Percentiles rank a stretch among this genome's conserved stretches.
phyloP scores from a whole-genome alignment of 176 grass and related monocot species.

The Zizania latifolia region DNA sequence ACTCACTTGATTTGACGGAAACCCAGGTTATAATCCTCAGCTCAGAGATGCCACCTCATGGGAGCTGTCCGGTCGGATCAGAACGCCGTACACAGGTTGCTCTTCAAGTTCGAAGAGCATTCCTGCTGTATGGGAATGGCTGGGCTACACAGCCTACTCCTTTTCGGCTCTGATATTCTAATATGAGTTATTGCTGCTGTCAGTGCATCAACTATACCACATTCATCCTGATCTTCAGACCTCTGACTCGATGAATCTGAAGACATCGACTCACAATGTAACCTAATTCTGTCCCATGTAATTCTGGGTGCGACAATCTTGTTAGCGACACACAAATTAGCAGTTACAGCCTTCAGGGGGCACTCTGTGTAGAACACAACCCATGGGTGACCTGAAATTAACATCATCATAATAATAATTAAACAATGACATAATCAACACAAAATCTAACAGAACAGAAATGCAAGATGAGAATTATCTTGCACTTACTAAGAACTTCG shows the following conservation, averaged over 20 bases:
- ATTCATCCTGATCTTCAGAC: constrained; percentile 53
- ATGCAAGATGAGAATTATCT: background rate
- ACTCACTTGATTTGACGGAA: constrained; percentile 21
- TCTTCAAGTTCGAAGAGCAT: constrained; percentile 62
- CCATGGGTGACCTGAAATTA: constrained; percentile 86
- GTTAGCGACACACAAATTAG: constrained; percentile 40
- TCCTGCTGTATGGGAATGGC: constrained; percentile 46
- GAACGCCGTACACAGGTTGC: constrained; percentile 70
- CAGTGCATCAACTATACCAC: constrained; percentile 61
- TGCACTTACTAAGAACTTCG: constrained; percentile 67
- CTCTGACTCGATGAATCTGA: constrained; percentile 38
- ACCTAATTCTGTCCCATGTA: constrained; percentile 34
- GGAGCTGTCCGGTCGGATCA: constrained; percentile 21
- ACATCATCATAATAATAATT: too few species aligned
- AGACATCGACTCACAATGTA: constrained; percentile 32
- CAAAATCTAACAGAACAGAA: background rate
- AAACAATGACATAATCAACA: constrained; percentile 6
- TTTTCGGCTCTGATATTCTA: constrained; percentile 65
- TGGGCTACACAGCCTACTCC: constrained; percentile 52
- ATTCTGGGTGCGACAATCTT: constrained; percentile 34
- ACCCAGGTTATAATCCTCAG: constrained; percentile 25
- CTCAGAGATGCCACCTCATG: background rate
- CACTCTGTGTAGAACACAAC: constrained; percentile 62
- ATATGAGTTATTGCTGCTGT: constrained; percentile 61
- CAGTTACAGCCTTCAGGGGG: constrained; percentile 38